These are phyloP conservation scores for Zymoseptoria brevis DNA, from an alignment of 2,329 filamentous ascomycete genomes.

Conservation along the genomic window DNA sequence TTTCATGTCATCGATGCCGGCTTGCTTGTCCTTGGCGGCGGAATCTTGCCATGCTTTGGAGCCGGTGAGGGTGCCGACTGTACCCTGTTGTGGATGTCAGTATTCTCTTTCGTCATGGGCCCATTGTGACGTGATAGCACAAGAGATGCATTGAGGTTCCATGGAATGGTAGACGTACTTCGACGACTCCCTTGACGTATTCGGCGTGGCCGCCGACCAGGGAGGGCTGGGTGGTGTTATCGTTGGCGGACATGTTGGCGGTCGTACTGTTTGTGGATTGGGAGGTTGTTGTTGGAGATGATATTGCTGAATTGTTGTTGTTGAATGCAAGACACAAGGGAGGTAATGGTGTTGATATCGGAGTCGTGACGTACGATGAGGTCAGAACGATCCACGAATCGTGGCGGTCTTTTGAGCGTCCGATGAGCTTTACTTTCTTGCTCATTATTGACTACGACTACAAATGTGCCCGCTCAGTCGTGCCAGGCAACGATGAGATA, in stretches of 20 bases:
- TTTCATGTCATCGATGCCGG: slow-evolving; percentile 56
- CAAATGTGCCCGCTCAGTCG: too few species aligned
- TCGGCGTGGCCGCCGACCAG: slow-evolving; percentile 58
- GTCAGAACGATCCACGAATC: neutral
- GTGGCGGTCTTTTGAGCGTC: neutral
- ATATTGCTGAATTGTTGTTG: neutral
- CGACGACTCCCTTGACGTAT: slow-evolving; percentile 60
- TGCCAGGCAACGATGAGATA: too few species aligned
- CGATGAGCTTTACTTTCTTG: too few species aligned
- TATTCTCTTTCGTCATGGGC: neutral
- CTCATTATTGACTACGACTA: too few species aligned
- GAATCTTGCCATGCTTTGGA: slow-evolving; percentile 56
- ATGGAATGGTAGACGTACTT: slow-evolving; percentile 51
- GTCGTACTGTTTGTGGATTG: neutral
- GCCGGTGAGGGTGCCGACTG: slow-evolving; percentile 55
- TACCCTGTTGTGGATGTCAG: slow-evolving; percentile 36
- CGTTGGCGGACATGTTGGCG: slow-evolving; percentile 9
- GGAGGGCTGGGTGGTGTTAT: slow-evolving; percentile 41
- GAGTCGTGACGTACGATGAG: neutral
- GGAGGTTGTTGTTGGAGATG: slow-evolving; percentile 15
- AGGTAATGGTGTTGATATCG: neutral
- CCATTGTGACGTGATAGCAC: neutral
- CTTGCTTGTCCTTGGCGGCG: slow-evolving; percentile 56
- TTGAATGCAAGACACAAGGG: neutral
- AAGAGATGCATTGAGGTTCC: neutral